A percentile compares a stretch with the other conserved stretches of the same genome.
Conservation (phyloP, 2,329 filamentous ascomycete genomes). For the Diaporthe helianthi region DNA sequence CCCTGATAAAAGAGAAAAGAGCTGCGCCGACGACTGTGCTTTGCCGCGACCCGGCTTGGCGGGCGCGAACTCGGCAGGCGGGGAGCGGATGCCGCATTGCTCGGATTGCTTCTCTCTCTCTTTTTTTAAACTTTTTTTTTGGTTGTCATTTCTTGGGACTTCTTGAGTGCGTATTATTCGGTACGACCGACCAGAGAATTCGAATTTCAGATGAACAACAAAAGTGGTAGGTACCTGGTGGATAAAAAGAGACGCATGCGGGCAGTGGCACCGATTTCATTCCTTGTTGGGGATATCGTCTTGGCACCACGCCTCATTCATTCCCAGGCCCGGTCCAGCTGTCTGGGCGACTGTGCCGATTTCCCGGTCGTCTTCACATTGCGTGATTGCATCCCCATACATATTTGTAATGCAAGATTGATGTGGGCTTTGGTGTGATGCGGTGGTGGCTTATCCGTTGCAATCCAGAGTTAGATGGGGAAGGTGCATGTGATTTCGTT, state of each 20-base stretch:
- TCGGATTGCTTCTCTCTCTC: background rate
- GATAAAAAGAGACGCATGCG: background rate
- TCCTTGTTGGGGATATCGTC: background rate
- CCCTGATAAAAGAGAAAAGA: no score
- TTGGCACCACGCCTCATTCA: conserved; percentile 1
- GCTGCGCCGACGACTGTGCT: conserved; percentile 20
- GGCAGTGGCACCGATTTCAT: background rate
- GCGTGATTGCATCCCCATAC: background rate
- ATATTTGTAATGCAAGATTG: background rate
- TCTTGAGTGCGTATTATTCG: background rate
- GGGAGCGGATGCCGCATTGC: background rate
- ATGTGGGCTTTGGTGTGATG: background rate
- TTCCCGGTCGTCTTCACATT: background rate
- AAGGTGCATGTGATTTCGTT: background rate
- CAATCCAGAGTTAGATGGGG: background rate
- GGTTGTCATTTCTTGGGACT: no score
- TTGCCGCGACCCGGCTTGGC: conserved; percentile 23
- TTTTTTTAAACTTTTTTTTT: no score
- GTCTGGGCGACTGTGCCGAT: conserved; percentile 12
- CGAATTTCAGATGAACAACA: background rate
- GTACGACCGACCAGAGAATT: no score
- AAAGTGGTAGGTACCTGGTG: background rate
- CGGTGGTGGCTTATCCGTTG: conserved; percentile 4
- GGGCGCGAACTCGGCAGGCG: background rate
- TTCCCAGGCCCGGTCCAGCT: background rate